Evolutionary conservation across 345 rosid genomes (phyloP), one percentile per base, ranked within the genome.

Genomic region (Ailanthus altissimus): DNA sequence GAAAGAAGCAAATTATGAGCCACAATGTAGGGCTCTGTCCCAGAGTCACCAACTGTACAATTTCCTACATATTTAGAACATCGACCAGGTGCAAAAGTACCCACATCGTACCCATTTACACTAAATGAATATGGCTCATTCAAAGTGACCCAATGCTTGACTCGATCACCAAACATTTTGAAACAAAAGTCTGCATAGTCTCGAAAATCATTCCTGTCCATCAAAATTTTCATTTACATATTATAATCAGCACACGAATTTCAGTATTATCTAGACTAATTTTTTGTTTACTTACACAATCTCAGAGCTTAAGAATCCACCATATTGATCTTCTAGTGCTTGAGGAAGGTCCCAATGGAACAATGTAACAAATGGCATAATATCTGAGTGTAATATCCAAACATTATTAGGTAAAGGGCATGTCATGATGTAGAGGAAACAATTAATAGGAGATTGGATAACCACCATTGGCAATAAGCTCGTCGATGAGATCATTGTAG

Each of bases 331-430:
- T 75, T 88, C 88, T 28, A 89, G 86, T 6, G 85, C 84, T 76
- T 89, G 93, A 2, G 93, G 93, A 67, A 83, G 81, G 81, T 89
- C 90, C 89, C 89, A 89, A 8, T 86, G 92, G 38, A 83, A 83
- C 15, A 89, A 74, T n/a, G 91, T 86, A 32, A 86, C 90, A 2
- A 88, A 84, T 25, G 93, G 93, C 40, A 67, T 74, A 50, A 89
- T 75, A 67, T 88, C 92, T 87, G 56, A 13, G 14, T 10, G 20
- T 16, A 51, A 51, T 51, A 14, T 14, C 6, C 9, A 45, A 49
- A 50, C 20, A n/a, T n/a, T n/a, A n/a, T n/a, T n/a, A n/a, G n/a
- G n/a, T n/a, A n/a, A n/a, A n/a, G n/a, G n/a, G n/a, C n/a, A n/a
- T n/a, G n/a, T n/a, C n/a, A n/a, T n/a, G n/a, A n/a, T n/a, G n/a